Conservation (phyloP, 2,329 filamentous ascomycete genomes). For the Aureobasidium musti region DNA sequence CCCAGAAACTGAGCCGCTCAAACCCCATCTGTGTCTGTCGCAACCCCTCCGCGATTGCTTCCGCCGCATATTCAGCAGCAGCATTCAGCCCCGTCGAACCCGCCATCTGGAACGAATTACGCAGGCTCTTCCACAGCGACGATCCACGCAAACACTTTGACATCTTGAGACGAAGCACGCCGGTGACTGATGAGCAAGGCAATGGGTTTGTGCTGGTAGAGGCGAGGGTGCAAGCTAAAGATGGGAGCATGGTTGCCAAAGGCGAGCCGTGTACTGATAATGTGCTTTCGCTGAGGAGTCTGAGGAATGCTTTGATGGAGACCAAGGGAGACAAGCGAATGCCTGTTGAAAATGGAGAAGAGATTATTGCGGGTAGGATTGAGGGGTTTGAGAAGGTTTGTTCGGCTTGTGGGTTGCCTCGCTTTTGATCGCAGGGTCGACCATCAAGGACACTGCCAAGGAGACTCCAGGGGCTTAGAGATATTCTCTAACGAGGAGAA, state of each 20-base stretch:
- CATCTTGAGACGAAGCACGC: background rate
- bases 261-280: slow-evolving; percentile 7
- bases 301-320: slow-evolving; percentile 15
- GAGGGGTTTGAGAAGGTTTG: slow-evolving; percentile 7
- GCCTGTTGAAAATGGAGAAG: background rate
- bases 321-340: background rate
- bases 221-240: slow-evolving; percentile 9
- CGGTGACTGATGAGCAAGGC: background rate
- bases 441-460: background rate
- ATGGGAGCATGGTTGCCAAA: slow-evolving; percentile 8
- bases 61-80: background rate
- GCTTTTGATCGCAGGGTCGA: background rate
- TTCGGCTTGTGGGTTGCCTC: slow-evolving; percentile 12
- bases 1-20: background rate
- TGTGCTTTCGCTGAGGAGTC: slow-evolving; percentile 4
- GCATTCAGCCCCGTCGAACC: slow-evolving; percentile 6
- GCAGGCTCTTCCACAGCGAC: background rate
- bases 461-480: background rate
- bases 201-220: slow-evolving; percentile 9
- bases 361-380: slow-evolving; percentile 17
- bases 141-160: slow-evolving; percentile 4
- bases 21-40: slow-evolving; percentile 3
- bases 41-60: background rate
- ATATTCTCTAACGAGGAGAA: no score
- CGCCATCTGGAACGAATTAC: slow-evolving; percentile 18